Base-by-base conservation (phyloP, 805 yeast genomes). In the Cyberlindnera mycetangii region DNA sequence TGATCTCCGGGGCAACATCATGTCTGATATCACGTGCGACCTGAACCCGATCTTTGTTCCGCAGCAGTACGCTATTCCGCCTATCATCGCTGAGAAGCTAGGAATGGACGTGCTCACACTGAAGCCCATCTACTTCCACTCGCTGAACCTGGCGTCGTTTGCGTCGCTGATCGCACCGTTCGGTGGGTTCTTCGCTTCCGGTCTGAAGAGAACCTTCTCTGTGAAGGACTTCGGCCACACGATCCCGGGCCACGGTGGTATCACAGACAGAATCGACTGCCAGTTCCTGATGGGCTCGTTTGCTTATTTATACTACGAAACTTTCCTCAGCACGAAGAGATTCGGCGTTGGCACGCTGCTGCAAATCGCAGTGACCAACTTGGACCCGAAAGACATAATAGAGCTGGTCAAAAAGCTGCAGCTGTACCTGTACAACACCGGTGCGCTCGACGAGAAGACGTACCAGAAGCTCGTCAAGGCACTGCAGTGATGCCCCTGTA, bases 231-330 rank as follows among this genome's bases (percentile, higher is more conserved):
- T 93, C 60, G 99, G 98, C 54, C 95, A 92, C 61, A 92, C 98
- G 9, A 93, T 93, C 55, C 99, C 99, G 14, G 99, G 99, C 25
- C 99, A 93, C 62, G 99, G 99, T 51, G 99, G 99, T 55, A 83
- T 93, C 54, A 90, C 97, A 20, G 99, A 93, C 64, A 79, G 99
- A 69, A 83, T 93, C 72, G 99, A 93, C 68, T 93, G 99, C 68
- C 98, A 93, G 69, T 93, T 92, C 62, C 72, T 93, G 56, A 93
- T 93, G 98, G 99, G 99, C 11, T 87, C 95, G 32, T 93, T 93
- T 62, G 78, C 93, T 27, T 90, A 89, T 61, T 72, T 93, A 53
- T 93, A 93, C 69, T 90, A 83, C 66, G 97, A 92, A 66, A 88
- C 97, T 2, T 93, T 93, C 64, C 78, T 93, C 53, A 81, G 92